These are phyloP conservation scores for Domatiomyces catenatus DNA, from an alignment of 2,329 filamentous ascomycete species.

Conservation along the genomic window DNA sequence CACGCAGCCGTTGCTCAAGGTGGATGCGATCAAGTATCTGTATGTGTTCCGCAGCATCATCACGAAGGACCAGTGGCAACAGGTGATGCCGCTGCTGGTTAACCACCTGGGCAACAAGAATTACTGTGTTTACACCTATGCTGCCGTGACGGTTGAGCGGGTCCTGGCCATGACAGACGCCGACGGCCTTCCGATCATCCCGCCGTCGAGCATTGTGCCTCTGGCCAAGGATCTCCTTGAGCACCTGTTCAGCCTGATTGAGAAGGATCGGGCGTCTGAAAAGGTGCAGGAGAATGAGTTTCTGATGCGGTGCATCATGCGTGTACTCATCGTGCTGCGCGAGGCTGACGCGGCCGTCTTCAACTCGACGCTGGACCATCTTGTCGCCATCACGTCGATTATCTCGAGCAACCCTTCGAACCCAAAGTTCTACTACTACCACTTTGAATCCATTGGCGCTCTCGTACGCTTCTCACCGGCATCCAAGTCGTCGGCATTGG, in stretches of 20 bases:
- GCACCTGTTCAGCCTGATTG: constrained; percentile 81
- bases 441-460: constrained; percentile 87
- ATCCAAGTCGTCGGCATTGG: constrained; percentile 51
- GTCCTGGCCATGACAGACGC: constrained; percentile 65
- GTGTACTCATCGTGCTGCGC: constrained; percentile 84
- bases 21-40: constrained; percentile 95
- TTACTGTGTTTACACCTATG: constrained; percentile 96
- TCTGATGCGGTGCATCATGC: constrained; percentile 96
- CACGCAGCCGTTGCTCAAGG: constrained; percentile 75
- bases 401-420: constrained; percentile 95
- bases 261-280: constrained; percentile 65
- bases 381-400: constrained; percentile 77
- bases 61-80: constrained; percentile 79
- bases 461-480: constrained; percentile 58
- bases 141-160: constrained; percentile 89
- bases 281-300: constrained; percentile 99
- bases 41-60: constrained; percentile 94
- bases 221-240: constrained; percentile 74
- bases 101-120: constrained; percentile 79
- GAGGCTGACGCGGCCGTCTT: constrained; percentile 60
- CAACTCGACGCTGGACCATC: constrained; percentile 64
- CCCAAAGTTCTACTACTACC: constrained; percentile 94
- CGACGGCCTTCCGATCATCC: constrained; percentile 63
- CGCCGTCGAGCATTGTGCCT: constrained; percentile 60
- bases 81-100: constrained; percentile 75